Conservation (phyloP, 1,284 basidiomycete genomes). For the Pascua guehoae region DNA sequence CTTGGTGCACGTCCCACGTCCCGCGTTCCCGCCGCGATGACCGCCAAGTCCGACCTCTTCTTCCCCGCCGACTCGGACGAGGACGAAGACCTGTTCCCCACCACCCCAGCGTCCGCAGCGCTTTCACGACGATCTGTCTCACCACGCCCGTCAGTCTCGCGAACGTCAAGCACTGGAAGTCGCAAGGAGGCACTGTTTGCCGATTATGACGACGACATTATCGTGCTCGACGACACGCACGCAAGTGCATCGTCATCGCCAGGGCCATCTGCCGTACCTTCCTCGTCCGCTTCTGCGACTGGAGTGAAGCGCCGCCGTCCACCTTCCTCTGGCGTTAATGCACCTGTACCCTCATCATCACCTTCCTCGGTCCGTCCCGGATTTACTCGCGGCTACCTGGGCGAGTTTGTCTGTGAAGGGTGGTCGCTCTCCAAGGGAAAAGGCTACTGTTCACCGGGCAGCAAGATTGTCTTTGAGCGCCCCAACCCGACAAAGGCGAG, state of each 20-base stretch:
- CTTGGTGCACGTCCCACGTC: too few relatives aligned
- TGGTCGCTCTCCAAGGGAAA: slow-evolving; percentile 50
- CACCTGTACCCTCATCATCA: slow-evolving; percentile 8
- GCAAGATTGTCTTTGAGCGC: slow-evolving; percentile 42
- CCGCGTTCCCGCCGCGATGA: neutral
- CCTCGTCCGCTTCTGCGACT: slow-evolving; percentile 17
- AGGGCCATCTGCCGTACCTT: slow-evolving; percentile 3
- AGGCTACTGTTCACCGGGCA: slow-evolving; percentile 47
- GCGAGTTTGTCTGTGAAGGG: slow-evolving; percentile 49
- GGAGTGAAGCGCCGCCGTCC: slow-evolving; percentile 13
- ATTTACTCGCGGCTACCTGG: slow-evolving; percentile 43
- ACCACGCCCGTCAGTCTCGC: neutral
- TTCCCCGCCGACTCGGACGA: slow-evolving; percentile 23
- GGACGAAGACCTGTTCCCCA: slow-evolving; percentile 5
- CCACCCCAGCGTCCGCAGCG: neutral
- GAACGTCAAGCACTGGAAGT: neutral
- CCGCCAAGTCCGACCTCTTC: slow-evolving; percentile 15
- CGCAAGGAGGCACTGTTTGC: slow-evolving; percentile 13
- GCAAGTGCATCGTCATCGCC: neutral
- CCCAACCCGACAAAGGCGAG: slow-evolving; percentile 30
- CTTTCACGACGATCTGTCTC: neutral
- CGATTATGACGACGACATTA: slow-evolving; percentile 9
- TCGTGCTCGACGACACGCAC: neutral
- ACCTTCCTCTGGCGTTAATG: slow-evolving; percentile 8
- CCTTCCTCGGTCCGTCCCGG: slow-evolving; percentile 25